These are phyloP conservation scores for Suillus placidus DNA, from an alignment of 768 basidiomycete species.

Conservation along the genomic window DNA sequence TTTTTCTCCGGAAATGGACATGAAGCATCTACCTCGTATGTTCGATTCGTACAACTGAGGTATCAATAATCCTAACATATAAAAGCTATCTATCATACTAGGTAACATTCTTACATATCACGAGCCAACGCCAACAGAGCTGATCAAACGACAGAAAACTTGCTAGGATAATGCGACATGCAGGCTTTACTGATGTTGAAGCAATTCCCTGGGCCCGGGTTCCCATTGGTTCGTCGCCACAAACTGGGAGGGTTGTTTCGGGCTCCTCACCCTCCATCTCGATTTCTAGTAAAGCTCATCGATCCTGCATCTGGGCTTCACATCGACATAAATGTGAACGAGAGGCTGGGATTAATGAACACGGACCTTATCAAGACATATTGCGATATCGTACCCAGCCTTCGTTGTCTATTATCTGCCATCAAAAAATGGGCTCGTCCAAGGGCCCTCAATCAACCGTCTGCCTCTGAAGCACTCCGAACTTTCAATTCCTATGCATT, in stretches of 20 bases:
- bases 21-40: slow-evolving; percentile 34
- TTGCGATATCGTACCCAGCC: slow-evolving; percentile 45
- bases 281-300: slow-evolving; percentile 50
- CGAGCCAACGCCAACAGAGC: not conserved
- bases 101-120: slow-evolving; percentile 19
- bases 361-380: slow-evolving; percentile 55
- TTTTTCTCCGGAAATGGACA: slow-evolving; percentile 28
- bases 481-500: slow-evolving; percentile 68
- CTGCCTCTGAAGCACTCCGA: slow-evolving; percentile 20
- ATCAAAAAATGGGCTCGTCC: slow-evolving; percentile 66
- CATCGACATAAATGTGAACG: slow-evolving; percentile 66
- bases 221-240: slow-evolving; percentile 42
- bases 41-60: not conserved
- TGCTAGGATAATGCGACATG: slow-evolving; percentile 28
- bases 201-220: slow-evolving; percentile 40
- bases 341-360: slow-evolving; percentile 56
- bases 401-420: slow-evolving; percentile 46
- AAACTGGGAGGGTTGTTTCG: slow-evolving; percentile 6
- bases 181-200: slow-evolving; percentile 37
- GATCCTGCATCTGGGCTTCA: slow-evolving; percentile 44
- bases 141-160: slow-evolving; percentile 31
- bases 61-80: not conserved
- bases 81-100: slow-evolving; percentile 36
- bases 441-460: slow-evolving; percentile 52
- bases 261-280: slow-evolving; percentile 4